Evolutionary conservation across 768 basidiomycete species (phyloP).

Genomic region (Amanita jacksonii): DNA sequence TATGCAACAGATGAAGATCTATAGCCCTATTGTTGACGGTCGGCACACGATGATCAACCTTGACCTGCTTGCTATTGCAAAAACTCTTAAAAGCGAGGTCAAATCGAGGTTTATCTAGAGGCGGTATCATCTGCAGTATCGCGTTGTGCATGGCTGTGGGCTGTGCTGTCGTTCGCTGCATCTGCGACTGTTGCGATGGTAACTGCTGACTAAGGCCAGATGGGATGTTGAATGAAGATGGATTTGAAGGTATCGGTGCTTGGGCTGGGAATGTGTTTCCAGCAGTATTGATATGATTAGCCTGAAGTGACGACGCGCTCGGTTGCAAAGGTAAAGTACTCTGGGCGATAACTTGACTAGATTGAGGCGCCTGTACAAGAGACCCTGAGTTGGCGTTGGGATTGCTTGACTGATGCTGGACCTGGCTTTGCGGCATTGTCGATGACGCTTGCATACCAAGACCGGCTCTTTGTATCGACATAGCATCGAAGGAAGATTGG

Average conservation of each 20-base stretch:
- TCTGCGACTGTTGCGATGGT: conserved; percentile 6
- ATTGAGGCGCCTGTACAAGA: conserved; percentile 1
- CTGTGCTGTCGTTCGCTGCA: conserved; percentile 1
- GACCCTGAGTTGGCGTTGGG: conserved; percentile 13
- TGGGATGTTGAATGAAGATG: background rate
- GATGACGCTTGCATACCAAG: background rate
- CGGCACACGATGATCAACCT: conserved; percentile 31
- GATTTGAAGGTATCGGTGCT: background rate
- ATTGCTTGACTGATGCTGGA: conserved; percentile 16
- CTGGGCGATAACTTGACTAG: background rate
- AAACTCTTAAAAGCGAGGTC: conserved; percentile 41
- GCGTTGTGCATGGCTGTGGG: background rate
- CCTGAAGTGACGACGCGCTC: background rate
- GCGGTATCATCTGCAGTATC: conserved; percentile 19
- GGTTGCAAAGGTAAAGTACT: background rate
- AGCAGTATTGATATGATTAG: background rate
- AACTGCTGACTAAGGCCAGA: background rate
- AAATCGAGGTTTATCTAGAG: conserved; percentile 44
- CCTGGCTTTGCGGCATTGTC: conserved; percentile 8
- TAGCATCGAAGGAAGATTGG: conserved; percentile 2
- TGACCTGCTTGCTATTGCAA: conserved; percentile 30
- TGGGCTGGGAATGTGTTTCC: conserved; percentile 4
- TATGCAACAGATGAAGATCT: conserved; percentile 53
- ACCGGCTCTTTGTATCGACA: conserved; percentile 2
- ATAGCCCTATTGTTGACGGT: conserved; percentile 44